phyloP scores from a whole-genome alignment of 768 basidiomycete genomes.

The Termitomyces sp. region DNA sequence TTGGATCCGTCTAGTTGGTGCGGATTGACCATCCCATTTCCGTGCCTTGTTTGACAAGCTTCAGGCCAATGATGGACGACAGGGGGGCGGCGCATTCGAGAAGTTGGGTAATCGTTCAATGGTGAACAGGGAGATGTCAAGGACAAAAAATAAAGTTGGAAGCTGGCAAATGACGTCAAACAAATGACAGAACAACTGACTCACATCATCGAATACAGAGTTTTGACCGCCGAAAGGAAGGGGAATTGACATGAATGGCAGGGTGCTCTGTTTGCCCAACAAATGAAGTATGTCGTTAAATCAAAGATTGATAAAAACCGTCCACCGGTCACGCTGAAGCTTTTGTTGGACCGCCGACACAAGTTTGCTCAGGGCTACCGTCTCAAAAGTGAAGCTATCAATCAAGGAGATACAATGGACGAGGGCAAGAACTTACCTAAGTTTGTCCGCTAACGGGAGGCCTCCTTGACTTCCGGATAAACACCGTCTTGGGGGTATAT shows the following conservation, averaged over 20 bases:
- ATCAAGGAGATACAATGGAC: neutral
- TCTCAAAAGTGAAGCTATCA: neutral
- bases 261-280: neutral
- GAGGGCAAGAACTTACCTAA: neutral
- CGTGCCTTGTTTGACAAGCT: accelerated
- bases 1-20: neutral
- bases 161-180: neutral
- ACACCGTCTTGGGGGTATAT: neutral
- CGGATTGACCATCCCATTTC: too few relatives aligned
- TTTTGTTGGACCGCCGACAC: neutral
- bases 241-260: neutral
- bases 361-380: neutral
- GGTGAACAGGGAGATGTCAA: neutral
- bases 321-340: neutral
- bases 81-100: neutral
- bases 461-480: too few relatives aligned
- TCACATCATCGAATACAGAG: neutral
- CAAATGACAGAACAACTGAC: neutral
- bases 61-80: neutral
- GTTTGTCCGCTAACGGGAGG: neutral
- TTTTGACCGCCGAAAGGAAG: neutral
- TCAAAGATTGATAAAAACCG: neutral
- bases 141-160: neutral
- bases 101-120: neutral
- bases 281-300: neutral